Percentiles rank a stretch among this genome's conserved stretches.
Conservation (phyloP, 768 basidiomycete species). For the Ephemerocybe angulata region DNA sequence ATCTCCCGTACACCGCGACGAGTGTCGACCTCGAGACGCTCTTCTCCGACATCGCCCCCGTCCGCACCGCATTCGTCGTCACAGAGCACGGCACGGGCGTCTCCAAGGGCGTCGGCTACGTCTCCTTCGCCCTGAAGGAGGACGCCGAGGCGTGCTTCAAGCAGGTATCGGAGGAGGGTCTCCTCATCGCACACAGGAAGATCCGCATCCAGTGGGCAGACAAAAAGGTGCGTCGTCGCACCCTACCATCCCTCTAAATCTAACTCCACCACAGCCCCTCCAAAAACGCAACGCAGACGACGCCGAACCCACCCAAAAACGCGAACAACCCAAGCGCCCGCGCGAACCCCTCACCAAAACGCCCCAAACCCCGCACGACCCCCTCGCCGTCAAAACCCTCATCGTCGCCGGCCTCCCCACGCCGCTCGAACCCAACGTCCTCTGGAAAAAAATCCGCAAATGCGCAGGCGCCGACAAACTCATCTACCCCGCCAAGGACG, state of each 20-base stretch:
- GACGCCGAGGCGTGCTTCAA: slow-evolving; percentile 79
- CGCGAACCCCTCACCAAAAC: slow-evolving; percentile 35
- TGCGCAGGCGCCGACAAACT: slow-evolving; percentile 71
- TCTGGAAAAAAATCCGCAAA: slow-evolving; percentile 90
- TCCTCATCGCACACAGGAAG: slow-evolving; percentile 63
- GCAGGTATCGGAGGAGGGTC: slow-evolving; percentile 59
- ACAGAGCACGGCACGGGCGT: slow-evolving; percentile 67
- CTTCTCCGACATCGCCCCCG: slow-evolving; percentile 94
- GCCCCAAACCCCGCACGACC: slow-evolving; percentile 55
- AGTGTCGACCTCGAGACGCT: slow-evolving; percentile 87
- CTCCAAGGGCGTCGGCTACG: slow-evolving; percentile 96
- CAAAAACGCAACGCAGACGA: slow-evolving; percentile 38
- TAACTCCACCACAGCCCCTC: neutral
- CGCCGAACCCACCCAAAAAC: slow-evolving; percentile 29
- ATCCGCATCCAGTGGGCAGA: slow-evolving; percentile 81
- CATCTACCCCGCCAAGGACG: slow-evolving; percentile 59
- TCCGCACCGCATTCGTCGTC: slow-evolving; percentile 91
- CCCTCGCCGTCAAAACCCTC: slow-evolving; percentile 79
- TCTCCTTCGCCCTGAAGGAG: slow-evolving; percentile 84
- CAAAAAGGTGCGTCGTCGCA: slow-evolving; percentile 51
- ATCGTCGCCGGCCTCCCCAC: slow-evolving; percentile 71
- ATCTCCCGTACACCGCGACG: slow-evolving; percentile 87
- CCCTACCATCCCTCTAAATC: slow-evolving; percentile 6
- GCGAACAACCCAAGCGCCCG: slow-evolving; percentile 20
- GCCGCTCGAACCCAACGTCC: slow-evolving; percentile 54